Percentiles rank a stretch among this genome's conserved stretches.
Evolutionary conservation across 2,329 filamentous ascomycete genomes (phyloP).

Genomic region (Ceratocystis huliohia): DNA sequence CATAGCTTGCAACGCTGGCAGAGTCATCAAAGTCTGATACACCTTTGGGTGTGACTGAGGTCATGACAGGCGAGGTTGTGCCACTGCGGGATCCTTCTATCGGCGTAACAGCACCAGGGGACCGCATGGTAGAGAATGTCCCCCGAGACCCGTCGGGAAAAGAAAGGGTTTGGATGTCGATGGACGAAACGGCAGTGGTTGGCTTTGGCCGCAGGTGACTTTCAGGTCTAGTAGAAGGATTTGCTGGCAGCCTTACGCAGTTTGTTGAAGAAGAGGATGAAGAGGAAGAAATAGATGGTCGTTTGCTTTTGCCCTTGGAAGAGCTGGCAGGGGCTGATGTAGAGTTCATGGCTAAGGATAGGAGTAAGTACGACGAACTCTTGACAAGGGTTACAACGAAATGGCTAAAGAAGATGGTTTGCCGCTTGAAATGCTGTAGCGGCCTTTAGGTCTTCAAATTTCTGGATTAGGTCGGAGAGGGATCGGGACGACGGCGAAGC

Average conservation of each 20-base stretch:
- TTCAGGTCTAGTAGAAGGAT: background rate
- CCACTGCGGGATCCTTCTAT: constrained; percentile 28
- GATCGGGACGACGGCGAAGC: constrained; percentile 2
- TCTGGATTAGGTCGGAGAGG: constrained; percentile 6
- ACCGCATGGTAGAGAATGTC: constrained; percentile 39
- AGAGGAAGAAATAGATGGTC: background rate
- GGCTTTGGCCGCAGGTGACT: constrained; percentile 41
- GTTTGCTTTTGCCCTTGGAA: background rate
- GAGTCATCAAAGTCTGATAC: constrained; percentile 43
- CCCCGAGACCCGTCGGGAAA: constrained; percentile 58
- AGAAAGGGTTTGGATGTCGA: constrained; percentile 66
- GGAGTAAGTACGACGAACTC: background rate
- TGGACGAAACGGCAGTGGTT: constrained; percentile 72
- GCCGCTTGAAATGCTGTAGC: background rate
- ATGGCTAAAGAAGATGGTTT: background rate
- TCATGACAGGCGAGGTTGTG: constrained; percentile 30
- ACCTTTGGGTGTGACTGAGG: constrained; percentile 5
- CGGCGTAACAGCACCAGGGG: constrained; percentile 30
- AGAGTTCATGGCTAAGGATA: constrained; percentile 11
- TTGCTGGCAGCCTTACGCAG: background rate
- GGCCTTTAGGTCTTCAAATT: background rate
- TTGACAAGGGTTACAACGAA: background rate
- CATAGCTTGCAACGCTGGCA: constrained; percentile 53
- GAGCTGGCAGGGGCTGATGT: background rate
- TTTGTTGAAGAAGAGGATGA: background rate